These are phyloP conservation scores for Pseudogymnoascus sp. DNA, from an alignment of 2,329 filamentous ascomycete genomes.

Conservation along the genomic window DNA sequence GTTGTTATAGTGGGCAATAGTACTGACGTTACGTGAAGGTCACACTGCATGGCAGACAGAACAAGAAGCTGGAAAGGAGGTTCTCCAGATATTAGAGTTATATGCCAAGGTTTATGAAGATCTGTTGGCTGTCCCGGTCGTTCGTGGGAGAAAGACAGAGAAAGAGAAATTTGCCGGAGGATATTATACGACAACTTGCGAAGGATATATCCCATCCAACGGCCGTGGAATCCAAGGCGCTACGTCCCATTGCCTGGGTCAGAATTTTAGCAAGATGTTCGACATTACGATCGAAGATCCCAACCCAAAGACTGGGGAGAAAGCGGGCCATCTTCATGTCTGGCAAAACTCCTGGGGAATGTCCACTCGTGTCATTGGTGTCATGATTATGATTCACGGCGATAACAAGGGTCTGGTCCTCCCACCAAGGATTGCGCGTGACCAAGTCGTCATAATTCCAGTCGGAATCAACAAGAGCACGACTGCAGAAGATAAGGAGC, in stretches of 20 bases:
- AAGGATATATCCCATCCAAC: slow-evolving; percentile 93
- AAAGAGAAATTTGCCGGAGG: slow-evolving; percentile 98
- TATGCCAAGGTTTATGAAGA: slow-evolving; percentile 92
- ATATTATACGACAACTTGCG: slow-evolving; percentile 92
- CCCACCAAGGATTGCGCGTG: slow-evolving; percentile 80
- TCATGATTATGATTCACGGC: slow-evolving; percentile 98
- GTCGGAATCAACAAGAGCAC: slow-evolving; percentile 90
- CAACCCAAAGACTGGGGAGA: slow-evolving; percentile 59
- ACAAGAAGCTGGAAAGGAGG: slow-evolving; percentile 73
- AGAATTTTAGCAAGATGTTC: slow-evolving; percentile 99
- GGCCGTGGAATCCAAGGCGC: slow-evolving; percentile 94
- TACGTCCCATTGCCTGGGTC: slow-evolving; percentile 82
- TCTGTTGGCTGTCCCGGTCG: slow-evolving; percentile 87
- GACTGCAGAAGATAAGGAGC: slow-evolving; percentile 67
- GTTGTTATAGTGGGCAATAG: neutral
- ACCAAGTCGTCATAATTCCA: slow-evolving; percentile 80
- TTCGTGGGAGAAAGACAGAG: slow-evolving; percentile 88
- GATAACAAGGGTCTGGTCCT: slow-evolving; percentile 94
- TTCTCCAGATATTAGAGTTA: slow-evolving; percentile 84
- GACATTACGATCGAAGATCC: slow-evolving; percentile 96
- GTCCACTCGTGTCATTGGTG: slow-evolving; percentile 92
- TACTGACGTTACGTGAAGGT: slow-evolving; percentile 30
- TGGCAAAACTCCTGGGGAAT: slow-evolving; percentile 99
- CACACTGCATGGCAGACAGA: slow-evolving; percentile 78
- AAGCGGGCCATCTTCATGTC: slow-evolving; percentile 73